phyloP scores from a whole-genome alignment of 2,329 filamentous ascomycete species.

The Fusarium armeniacum region DNA sequence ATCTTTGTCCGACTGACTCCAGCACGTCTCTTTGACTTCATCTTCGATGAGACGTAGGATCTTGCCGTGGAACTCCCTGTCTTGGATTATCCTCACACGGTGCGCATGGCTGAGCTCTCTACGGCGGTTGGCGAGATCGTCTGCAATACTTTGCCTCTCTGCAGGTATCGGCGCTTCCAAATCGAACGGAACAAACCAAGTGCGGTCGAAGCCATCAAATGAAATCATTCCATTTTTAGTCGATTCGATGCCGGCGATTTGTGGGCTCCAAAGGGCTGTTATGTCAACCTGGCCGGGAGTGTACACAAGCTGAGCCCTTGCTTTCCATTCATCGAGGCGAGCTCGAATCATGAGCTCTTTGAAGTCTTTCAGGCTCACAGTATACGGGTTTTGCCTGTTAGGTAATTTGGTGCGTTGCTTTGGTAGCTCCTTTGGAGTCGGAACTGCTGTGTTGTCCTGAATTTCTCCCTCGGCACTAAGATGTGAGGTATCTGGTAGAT shows the following conservation, averaged over 20 bases:
- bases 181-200: constrained; percentile 45
- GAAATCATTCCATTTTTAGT: constrained; percentile 27
- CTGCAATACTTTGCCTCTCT: constrained; percentile 18
- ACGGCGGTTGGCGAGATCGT: constrained; percentile 22
- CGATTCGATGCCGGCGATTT: constrained; percentile 16
- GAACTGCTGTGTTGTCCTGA: neutral
- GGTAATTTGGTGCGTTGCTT: constrained; percentile 9
- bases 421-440: neutral
- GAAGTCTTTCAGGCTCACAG: constrained; percentile 22
- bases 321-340: constrained; percentile 40
- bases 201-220: constrained; percentile 46
- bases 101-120: constrained; percentile 20
- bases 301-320: constrained; percentile 40
- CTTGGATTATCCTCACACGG: neutral
- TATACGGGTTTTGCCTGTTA: neutral
- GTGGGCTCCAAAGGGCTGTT: constrained; percentile 42
- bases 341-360: constrained; percentile 39
- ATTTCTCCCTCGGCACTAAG: neutral
- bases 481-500: neutral
- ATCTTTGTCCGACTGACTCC: constrained; percentile 39
- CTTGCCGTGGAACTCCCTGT: neutral
- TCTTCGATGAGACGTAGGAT: constrained; percentile 25
- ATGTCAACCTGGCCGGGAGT: constrained; percentile 35
- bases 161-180: constrained; percentile 23
- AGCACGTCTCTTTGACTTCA: constrained; percentile 34